Percentiles rank a stretch among this genome's conserved stretches.
phyloP scores from a whole-genome alignment of 73 alveolate species.

The Paramecium pentaurelia region DNA sequence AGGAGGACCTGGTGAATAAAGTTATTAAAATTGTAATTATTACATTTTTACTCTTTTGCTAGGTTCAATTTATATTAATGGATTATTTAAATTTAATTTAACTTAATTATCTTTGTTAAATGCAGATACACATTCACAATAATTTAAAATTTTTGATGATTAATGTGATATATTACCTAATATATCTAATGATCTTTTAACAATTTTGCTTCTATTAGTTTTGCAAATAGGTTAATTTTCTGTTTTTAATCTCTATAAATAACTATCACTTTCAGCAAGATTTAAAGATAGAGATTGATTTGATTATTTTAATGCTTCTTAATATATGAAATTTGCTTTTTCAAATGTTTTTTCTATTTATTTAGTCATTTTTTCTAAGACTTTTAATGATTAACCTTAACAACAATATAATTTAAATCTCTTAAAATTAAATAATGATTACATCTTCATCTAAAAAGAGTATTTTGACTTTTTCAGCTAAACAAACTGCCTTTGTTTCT shows the following conservation, averaged over 20 bases:
- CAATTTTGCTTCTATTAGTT: neutral
- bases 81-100: neutral
- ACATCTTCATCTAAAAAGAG: neutral
- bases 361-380: neutral
- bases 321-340: neutral
- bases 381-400: neutral
- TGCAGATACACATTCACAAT: neutral
- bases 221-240: neutral
- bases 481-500: neutral
- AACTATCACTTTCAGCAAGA: neutral
- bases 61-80: neutral
- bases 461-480: neutral
- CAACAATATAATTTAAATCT: slow-evolving; percentile 35
- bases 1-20: neutral
- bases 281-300: neutral
- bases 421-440: neutral
- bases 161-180: neutral
- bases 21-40: neutral
- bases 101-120: neutral
- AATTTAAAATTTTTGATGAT: neutral
- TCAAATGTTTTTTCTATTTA: neutral
- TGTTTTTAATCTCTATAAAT: neutral
- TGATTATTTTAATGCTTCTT: neutral
- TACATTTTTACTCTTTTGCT: slow-evolving; percentile 4
- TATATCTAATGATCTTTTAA: neutral